Conservation (phyloP, 202 grass and related monocot genomes). For the Bolboschoenoplectus hybrid region DNA sequence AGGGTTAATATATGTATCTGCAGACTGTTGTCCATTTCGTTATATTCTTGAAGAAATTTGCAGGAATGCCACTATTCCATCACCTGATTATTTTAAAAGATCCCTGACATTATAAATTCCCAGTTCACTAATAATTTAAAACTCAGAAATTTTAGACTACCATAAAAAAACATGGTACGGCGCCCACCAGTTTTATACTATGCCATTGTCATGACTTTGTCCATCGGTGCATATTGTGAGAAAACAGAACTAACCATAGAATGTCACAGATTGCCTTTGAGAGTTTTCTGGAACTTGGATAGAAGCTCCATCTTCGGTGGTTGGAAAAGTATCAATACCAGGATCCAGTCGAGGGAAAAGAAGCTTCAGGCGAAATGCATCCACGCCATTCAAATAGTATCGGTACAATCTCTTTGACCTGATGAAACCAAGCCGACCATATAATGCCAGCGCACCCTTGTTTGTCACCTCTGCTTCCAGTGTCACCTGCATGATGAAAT, state of each 20-base stretch:
- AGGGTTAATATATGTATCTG: neutral
- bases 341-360: constrained; percentile 65
- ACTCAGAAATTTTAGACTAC: neutral
- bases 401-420: constrained; percentile 89
- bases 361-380: constrained; percentile 89
- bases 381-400: constrained; percentile 94
- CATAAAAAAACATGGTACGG: neutral
- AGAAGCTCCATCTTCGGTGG: constrained; percentile 40
- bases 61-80: neutral
- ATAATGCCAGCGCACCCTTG: constrained; percentile 86
- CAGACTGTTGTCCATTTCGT: neutral
- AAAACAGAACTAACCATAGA: constrained; percentile 26
- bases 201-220: neutral
- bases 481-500: constrained; percentile 61
- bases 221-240: neutral
- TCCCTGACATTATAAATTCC: neutral
- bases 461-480: constrained; percentile 96
- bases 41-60: neutral
- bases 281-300: constrained; percentile 16
- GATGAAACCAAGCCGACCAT: constrained; percentile 87
- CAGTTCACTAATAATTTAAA: neutral
- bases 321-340: constrained; percentile 39
- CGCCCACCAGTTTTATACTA: neutral
- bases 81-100: neutral
- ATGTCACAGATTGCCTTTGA: neutral